Evolutionary conservation across 176 grass and related monocot genomes (phyloP).

Genomic region (Panicum miliaceum): DNA sequence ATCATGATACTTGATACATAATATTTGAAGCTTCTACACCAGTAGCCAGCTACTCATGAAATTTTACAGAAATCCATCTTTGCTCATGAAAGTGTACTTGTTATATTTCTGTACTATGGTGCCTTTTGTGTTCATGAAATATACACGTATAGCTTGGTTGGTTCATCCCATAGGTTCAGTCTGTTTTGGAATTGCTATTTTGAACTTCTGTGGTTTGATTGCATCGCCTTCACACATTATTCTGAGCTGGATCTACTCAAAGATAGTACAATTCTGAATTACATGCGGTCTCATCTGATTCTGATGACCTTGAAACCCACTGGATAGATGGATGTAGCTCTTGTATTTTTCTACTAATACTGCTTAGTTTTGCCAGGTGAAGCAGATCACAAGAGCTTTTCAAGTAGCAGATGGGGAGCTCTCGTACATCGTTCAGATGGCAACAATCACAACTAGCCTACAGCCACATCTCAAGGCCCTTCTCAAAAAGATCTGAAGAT

Average conservation of each 20-base stretch:
- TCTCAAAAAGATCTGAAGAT: slow-evolving; percentile 66
- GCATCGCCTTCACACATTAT: neutral
- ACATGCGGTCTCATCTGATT: neutral
- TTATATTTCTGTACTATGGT: neutral
- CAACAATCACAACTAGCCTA: slow-evolving; percentile 55
- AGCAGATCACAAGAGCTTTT: slow-evolving; percentile 78
- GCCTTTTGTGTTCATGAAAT: neutral
- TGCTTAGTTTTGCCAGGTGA: slow-evolving; percentile 58
- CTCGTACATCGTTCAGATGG: slow-evolving; percentile 81
- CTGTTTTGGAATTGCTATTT: neutral
- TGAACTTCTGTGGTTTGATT: neutral
- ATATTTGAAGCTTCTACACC: slow-evolving; percentile 18
- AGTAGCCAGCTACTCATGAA: neutral
- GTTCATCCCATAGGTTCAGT: neutral
- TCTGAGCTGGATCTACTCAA: neutral
- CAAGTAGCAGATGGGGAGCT: slow-evolving; percentile 58
- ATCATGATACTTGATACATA: neutral
- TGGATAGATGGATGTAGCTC: neutral
- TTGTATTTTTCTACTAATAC: neutral
- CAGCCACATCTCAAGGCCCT: slow-evolving; percentile 76
- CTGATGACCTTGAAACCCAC: neutral
- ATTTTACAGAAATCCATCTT: neutral
- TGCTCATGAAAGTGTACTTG: neutral
- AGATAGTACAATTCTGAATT: neutral
- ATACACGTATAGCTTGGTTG: neutral